phyloP scores from a whole-genome alignment of 495 filamentous ascomycete species.

The Hypomontagnella submonticulosa region DNA sequence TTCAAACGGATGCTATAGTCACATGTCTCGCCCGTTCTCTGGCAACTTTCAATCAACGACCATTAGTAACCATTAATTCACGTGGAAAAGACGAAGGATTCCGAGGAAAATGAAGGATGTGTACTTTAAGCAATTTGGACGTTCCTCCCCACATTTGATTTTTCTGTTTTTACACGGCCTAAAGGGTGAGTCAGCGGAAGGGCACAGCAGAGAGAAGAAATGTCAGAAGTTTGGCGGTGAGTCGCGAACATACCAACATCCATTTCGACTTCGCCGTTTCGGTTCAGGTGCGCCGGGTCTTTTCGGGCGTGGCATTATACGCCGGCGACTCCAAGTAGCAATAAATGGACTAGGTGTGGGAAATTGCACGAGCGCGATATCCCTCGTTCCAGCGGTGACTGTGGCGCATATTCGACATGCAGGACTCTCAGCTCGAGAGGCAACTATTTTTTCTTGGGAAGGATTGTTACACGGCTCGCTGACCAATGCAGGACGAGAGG shows the following conservation, averaged over 20 bases:
- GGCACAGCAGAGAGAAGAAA: constrained; percentile 2
- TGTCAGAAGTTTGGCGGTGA: neutral
- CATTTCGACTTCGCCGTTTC: constrained; percentile 80
- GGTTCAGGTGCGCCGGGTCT: constrained; percentile 73
- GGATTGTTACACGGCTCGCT: constrained; percentile 43
- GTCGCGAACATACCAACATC: constrained; percentile 72
- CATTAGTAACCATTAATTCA: constrained; percentile 32
- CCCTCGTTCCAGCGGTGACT: constrained; percentile 46
- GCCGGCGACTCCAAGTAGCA: constrained; percentile 33
- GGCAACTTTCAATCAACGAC: constrained; percentile 59
- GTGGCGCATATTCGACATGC: constrained; percentile 48
- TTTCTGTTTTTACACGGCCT: constrained; percentile 89
- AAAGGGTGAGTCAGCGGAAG: constrained; percentile 19
- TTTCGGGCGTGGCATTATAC: constrained; percentile 74
- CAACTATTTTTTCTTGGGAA: constrained; percentile 32
- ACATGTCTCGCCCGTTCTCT: constrained; percentile 78
- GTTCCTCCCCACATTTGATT: constrained; percentile 89
- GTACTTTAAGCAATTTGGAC: constrained; percentile 76
- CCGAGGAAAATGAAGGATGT: constrained; percentile 21
- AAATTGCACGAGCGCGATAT: constrained; percentile 49
- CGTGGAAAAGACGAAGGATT: neutral
- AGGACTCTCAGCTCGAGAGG: constrained; percentile 45
- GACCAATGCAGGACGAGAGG: constrained; percentile 38
- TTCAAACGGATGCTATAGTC: constrained; percentile 89
- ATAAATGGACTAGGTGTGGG: constrained; percentile 43